Percentiles rank a stretch among this genome's conserved stretches.
phyloP scores from a whole-genome alignment of 345 rosid genomes.

The Tarenaya hassleriana region DNA sequence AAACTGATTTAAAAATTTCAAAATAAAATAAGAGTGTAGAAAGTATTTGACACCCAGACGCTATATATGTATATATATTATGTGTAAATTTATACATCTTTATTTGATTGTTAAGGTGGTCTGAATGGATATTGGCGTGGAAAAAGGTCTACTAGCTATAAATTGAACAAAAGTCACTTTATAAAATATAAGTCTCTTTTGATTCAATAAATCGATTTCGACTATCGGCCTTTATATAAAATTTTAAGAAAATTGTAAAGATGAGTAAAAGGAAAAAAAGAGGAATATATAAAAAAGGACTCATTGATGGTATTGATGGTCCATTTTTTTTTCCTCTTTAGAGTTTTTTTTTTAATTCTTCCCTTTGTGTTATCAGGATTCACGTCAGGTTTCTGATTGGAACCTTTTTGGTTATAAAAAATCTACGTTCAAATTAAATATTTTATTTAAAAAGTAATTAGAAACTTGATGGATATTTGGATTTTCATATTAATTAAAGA shows the following conservation, averaged over 20 bases:
- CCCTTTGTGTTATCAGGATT: constrained; percentile 21
- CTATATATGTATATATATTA: too few relatives aligned
- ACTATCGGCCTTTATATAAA: too few relatives aligned
- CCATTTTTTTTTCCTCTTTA: constrained; percentile 14
- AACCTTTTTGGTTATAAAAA: constrained; percentile 26
- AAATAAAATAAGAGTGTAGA: too few relatives aligned
- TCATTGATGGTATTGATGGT: constrained; percentile 27
- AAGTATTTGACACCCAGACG: too few relatives aligned
- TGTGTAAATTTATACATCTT: neutral
- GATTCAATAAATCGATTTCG: constrained; percentile 5
- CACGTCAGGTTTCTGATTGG: constrained; percentile 18
- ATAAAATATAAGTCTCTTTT: neutral
- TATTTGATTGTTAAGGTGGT: constrained; percentile 3
- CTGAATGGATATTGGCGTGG: constrained; percentile 18
- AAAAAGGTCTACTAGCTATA: neutral
- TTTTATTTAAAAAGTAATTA: too few relatives aligned
- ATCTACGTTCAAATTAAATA: constrained; percentile 20
- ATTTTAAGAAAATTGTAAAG: constrained; percentile 29
- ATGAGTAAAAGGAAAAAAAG: constrained; percentile 21
- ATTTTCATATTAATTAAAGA: too few relatives aligned
- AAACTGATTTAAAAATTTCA: too few relatives aligned
- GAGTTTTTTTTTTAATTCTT: constrained; percentile 24
- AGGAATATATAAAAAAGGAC: constrained; percentile 24
- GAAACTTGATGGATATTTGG: too few relatives aligned
- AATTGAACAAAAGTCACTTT: constrained; percentile 16